Percentiles rank a stretch among this genome's conserved stretches.
Evolutionary conservation across 768 basidiomycete genomes (phyloP).

Genomic region (button mushroom (Agaricus bisporus)): DNA sequence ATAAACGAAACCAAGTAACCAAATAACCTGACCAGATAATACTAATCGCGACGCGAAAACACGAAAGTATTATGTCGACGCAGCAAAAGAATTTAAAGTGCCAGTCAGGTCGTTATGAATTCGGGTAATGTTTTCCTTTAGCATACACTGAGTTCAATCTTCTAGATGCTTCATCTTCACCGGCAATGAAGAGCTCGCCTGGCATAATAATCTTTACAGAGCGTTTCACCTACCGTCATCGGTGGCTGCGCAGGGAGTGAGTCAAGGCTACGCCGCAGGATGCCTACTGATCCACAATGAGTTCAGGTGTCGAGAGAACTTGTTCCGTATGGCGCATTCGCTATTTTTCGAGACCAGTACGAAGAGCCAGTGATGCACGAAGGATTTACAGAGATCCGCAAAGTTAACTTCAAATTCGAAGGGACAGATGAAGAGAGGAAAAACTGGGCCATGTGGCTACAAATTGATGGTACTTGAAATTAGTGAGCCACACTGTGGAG

Average conservation of each 20-base stretch:
- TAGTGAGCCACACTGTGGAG: slow-evolving; percentile 14
- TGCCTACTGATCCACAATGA: not conserved
- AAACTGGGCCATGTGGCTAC: slow-evolving; percentile 84
- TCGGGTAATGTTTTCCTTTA: not conserved
- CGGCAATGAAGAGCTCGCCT: slow-evolving; percentile 74
- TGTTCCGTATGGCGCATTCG: slow-evolving; percentile 59
- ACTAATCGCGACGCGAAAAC: slow-evolving; percentile 78
- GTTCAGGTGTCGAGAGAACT: slow-evolving; percentile 38
- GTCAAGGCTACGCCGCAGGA: slow-evolving; percentile 9
- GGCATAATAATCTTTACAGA: slow-evolving; percentile 92
- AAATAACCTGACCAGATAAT: slow-evolving; percentile 55
- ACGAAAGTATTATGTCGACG: slow-evolving; percentile 62
- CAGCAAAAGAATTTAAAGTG: slow-evolving; percentile 51
- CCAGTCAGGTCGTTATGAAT: slow-evolving; percentile 45
- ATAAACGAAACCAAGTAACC: slow-evolving; percentile 1
- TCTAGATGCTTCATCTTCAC: slow-evolving; percentile 70
- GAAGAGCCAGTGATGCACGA: slow-evolving; percentile 65
- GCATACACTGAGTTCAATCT: not conserved
- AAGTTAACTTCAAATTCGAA: slow-evolving; percentile 75
- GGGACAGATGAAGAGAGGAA: slow-evolving; percentile 66
- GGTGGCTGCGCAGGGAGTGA: slow-evolving; percentile 35
- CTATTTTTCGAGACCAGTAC: slow-evolving; percentile 49
- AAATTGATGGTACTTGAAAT: slow-evolving; percentile 61
- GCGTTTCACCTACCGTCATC: slow-evolving; percentile 55
- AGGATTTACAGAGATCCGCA: slow-evolving; percentile 72